Evolutionary conservation across 1,284 basidiomycete species (phyloP).

Genomic region (Salmacisia buchloeana): DNA sequence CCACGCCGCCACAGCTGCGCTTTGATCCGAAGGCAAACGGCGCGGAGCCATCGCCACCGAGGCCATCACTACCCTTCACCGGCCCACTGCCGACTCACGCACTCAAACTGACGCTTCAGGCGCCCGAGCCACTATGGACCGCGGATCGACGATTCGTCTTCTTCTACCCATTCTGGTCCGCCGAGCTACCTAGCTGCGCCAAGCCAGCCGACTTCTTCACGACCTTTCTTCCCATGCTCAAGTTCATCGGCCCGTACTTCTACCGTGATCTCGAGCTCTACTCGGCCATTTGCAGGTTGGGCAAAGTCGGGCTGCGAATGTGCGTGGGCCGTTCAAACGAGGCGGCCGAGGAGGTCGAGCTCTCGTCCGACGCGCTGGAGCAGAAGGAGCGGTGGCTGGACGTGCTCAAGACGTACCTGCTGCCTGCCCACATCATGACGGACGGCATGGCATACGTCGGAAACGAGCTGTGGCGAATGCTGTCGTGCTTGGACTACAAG

Average conservation of each 20-base stretch:
- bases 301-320: conserved; percentile 24
- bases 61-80: not conserved
- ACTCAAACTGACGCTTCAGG: conserved; percentile 27
- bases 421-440: conserved; percentile 81
- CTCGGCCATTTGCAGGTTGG: conserved; percentile 40
- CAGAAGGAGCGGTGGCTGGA: conserved; percentile 64
- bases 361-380: conserved; percentile 14
- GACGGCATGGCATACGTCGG: conserved; percentile 63
- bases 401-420: conserved; percentile 70
- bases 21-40: conserved; percentile 20
- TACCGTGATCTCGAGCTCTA: conserved; percentile 26
- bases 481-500: conserved; percentile 70
- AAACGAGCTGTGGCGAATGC: conserved; percentile 55
- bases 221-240: conserved; percentile 38
- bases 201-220: conserved; percentile 24
- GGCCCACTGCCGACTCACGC: conserved; percentile 10
- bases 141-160: conserved; percentile 29
- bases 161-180: conserved; percentile 40
- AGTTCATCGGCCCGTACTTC: conserved; percentile 37
- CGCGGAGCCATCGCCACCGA: not conserved
- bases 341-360: conserved; percentile 9
- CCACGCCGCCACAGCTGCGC: conserved; percentile 39
- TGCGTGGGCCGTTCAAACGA: conserved; percentile 7
- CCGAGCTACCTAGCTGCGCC: conserved; percentile 23
- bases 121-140: conserved; percentile 37